Evolutionary conservation across 2,329 filamentous ascomycete genomes (phyloP).

Genomic region (Penicillium sp.): DNA sequence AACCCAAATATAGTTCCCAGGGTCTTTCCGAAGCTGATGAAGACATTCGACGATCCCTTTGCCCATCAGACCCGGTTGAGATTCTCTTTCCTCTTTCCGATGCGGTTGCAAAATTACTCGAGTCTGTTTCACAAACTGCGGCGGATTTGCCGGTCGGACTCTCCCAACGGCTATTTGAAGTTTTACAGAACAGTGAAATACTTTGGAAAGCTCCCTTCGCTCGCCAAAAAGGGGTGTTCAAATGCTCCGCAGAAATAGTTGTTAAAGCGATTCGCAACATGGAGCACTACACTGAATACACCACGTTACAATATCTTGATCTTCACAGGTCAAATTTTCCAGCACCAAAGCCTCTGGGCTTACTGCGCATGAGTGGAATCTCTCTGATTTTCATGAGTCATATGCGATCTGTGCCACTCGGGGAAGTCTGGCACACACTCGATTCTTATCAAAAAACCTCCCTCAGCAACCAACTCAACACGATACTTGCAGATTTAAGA

Average conservation of each 20-base stretch:
- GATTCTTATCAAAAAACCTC: constrained; percentile 18
- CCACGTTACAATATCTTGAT: constrained; percentile 26
- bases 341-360: constrained; percentile 21
- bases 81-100: constrained; percentile 4
- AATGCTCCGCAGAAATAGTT: constrained; percentile 18
- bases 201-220: constrained; percentile 25
- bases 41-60: constrained; percentile 9
- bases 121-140: neutral
- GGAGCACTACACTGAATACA: constrained; percentile 29
- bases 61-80: constrained; percentile 6
- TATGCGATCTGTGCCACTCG: constrained; percentile 12
- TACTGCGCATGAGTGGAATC: constrained; percentile 18
- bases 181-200: constrained; percentile 21
- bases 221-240: constrained; percentile 24
- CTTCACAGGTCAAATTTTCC: constrained; percentile 20
- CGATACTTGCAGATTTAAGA: constrained; percentile 21
- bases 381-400: constrained; percentile 26
- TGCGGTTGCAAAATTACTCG: constrained; percentile 1
- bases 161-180: constrained; percentile 13
- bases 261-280: constrained; percentile 23
- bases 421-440: constrained; percentile 18
- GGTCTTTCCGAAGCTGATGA: neutral
- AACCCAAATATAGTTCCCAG: neutral
- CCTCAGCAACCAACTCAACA: constrained; percentile 20
- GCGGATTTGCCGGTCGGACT: neutral